Evolutionary conservation across 2,329 filamentous ascomycete species (phyloP).

Genomic region (Alternaria rosae): DNA sequence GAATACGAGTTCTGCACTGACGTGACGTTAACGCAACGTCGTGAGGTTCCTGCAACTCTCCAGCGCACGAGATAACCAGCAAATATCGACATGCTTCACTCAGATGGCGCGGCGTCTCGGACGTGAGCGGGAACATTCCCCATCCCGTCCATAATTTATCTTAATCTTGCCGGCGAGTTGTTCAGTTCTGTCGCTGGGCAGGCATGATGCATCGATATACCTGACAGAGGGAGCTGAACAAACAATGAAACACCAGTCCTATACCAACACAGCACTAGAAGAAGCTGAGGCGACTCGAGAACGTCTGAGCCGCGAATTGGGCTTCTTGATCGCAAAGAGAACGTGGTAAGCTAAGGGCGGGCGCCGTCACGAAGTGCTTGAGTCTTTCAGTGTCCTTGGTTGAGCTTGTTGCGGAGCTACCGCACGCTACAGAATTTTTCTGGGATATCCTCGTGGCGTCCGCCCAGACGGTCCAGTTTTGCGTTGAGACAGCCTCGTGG

Average conservation of each 20-base stretch:
- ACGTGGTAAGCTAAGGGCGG: neutral
- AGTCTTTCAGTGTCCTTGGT: neutral
- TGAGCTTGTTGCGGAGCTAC: neutral
- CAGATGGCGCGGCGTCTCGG: neutral
- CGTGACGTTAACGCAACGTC: neutral
- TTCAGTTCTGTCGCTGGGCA: neutral
- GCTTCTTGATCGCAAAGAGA: neutral
- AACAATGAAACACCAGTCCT: neutral
- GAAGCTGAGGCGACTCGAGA: neutral
- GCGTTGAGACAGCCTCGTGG: neutral
- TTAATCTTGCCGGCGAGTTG: neutral
- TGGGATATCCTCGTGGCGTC: conserved; percentile 1
- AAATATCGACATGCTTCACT: neutral
- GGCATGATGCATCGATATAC: neutral
- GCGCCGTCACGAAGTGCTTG: neutral
- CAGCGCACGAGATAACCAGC: neutral
- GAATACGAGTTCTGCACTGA: neutral
- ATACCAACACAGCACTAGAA: neutral
- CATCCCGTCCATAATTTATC: neutral
- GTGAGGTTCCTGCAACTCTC: neutral
- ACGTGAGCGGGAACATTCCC: neutral
- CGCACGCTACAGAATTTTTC: neutral
- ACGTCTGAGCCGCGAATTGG: neutral
- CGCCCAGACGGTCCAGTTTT: neutral
- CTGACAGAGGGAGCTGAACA: neutral